These are phyloP conservation scores for Aspergillus clavatus DNA, from an alignment of 2,329 filamentous ascomycete species.

Conservation along the genomic window DNA sequence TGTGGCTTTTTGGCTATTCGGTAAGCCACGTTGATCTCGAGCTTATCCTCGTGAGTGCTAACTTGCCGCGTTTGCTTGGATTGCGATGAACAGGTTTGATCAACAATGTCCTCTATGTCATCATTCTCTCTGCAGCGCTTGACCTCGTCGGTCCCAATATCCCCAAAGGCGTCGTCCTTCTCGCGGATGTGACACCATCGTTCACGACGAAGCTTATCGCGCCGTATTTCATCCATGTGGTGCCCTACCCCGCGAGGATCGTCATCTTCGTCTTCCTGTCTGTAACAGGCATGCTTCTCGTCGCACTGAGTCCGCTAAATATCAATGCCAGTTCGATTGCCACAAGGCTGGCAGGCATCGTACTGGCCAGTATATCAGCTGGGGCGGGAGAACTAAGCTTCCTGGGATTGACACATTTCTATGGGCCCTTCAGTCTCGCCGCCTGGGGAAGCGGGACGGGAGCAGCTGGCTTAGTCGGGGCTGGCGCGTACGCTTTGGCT, in stretches of 20 bases:
- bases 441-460: conserved; percentile 92
- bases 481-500: conserved; percentile 78
- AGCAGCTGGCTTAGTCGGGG: conserved; percentile 79
- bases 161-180: conserved; percentile 86
- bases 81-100: conserved; percentile 62
- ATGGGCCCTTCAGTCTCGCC: conserved; percentile 79
- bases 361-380: conserved; percentile 77
- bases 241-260: conserved; percentile 75
- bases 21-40: conserved; percentile 46
- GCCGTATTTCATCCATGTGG: conserved; percentile 86
- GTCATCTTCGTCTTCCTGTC: conserved; percentile 70
- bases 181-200: conserved; percentile 86
- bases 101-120: conserved; percentile 97
- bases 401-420: conserved; percentile 85
- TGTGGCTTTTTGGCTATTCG: conserved; percentile 88
- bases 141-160: conserved; percentile 84
- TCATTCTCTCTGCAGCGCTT: conserved; percentile 90
- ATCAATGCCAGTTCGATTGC: conserved; percentile 57
- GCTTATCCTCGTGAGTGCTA: not conserved
- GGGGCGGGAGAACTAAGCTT: conserved; percentile 90
- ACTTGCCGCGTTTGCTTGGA: conserved; percentile 1
- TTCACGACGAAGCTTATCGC: conserved; percentile 83
- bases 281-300: conserved; percentile 78
- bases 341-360: conserved; percentile 74
- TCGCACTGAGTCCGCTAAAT: conserved; percentile 68